Evolutionary conservation across 1,284 basidiomycete genomes (phyloP), one percentile per base, ranked within the genome.

Genomic region (Gymnopus androsaceus): DNA sequence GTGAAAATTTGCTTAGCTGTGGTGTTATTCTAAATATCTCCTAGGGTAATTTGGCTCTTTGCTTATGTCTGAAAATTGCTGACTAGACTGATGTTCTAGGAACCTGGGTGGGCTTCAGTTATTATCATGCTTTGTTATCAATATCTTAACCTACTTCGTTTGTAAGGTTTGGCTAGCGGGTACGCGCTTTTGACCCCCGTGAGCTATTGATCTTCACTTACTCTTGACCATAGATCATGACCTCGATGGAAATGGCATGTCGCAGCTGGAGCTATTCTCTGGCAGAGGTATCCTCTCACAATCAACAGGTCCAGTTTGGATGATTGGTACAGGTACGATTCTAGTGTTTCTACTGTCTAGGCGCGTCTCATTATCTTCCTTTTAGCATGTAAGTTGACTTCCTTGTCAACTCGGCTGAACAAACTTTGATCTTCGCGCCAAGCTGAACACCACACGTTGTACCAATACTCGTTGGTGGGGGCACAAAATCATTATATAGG

Each of bases 201-300:
- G 17, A 21, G 3, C 21, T 27, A 23, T 48, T 30, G 33, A 48
- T 36, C 9, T 36, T 33, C 14, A 21, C 25, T 21, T 30, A 19
- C 33, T 36, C 9, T 36, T 33, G 6, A 21, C 25, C 15, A 84
- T 84, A 6, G 85, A 88, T 61, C 85, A 88, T 60, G 76, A 80
- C 56, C 69, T 81, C 41, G 80, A 82, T 53, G 64, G 64, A 36
- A 61, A 63, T 41, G 64, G 70, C 28, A 63, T 67, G 27, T 63
- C 70, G 7, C 80, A 84, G 60, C 69, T 81, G 30, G 78, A 76
- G 25, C 64, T 84, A 21, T 85, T 78, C 65, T 76, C 76, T 19
- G 84, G 81, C 1, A 78, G 87, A 14, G 87, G 86, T 1, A 74
- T 88, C 19, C 67, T 87, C 12, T 83, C 83, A 21, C 81, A 88